Percentiles rank a stretch among this genome's conserved stretches.
Conservation (phyloP, 257 asterid species). For the Echites panduratus region DNA sequence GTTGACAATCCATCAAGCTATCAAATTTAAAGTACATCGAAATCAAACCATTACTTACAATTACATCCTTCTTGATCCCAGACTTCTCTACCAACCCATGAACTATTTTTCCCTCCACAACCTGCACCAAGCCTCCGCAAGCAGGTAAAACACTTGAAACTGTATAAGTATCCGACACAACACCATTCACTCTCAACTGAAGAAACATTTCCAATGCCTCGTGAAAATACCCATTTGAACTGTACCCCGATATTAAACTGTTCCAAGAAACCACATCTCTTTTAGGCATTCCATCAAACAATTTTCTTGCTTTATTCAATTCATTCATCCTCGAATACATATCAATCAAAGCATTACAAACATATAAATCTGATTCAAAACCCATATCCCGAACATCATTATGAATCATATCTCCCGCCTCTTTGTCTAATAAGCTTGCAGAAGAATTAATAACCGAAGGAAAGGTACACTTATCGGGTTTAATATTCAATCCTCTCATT, state of each 20-base stretch:
- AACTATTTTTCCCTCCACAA: constrained; percentile 48
- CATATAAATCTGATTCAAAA: constrained; percentile 55
- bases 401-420: constrained; percentile 45
- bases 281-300: constrained; percentile 60
- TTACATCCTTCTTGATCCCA: constrained; percentile 44
- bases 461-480: constrained; percentile 59
- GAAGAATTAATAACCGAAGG: constrained; percentile 76
- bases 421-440: constrained; percentile 47
- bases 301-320: constrained; percentile 38
- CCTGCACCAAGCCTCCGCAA: constrained; percentile 56
- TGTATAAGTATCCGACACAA: constrained; percentile 52
- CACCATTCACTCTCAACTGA: constrained; percentile 32
- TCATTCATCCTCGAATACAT: constrained; percentile 57
- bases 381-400: constrained; percentile 45
- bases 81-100: constrained; percentile 62
- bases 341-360: constrained; percentile 59
- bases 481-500: constrained; percentile 43
- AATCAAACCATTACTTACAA: constrained; percentile 53
- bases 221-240: constrained; percentile 54
- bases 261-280: constrained; percentile 83
- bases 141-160: constrained; percentile 48
- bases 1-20: constrained; percentile 33
- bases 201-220: constrained; percentile 50
- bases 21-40: constrained; percentile 68
- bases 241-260: constrained; percentile 68